These are phyloP conservation scores for Akanthomyces lecanii DNA, from an alignment of 2,329 filamentous ascomycete species.

Conservation along the genomic window DNA sequence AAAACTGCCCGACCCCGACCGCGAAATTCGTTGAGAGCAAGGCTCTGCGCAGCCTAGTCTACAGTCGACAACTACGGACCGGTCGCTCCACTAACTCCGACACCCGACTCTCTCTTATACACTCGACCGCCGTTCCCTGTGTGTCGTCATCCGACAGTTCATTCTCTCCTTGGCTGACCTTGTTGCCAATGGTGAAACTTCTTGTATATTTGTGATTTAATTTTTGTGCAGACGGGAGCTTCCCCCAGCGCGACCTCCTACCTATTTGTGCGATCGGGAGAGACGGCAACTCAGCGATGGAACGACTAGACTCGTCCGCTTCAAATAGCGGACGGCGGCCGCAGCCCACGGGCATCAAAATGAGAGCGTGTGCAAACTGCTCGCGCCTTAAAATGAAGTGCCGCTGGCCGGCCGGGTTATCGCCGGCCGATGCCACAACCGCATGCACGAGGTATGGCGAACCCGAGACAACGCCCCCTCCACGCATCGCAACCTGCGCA, in stretches of 20 bases:
- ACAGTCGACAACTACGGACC: not conserved
- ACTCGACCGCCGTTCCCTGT: not conserved
- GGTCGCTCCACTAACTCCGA: conserved; percentile 5
- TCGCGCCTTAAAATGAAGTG: conserved; percentile 14
- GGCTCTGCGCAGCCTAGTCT: conserved; percentile 2
- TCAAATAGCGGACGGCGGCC: not conserved
- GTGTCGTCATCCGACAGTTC: not conserved
- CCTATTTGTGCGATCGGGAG: not conserved
- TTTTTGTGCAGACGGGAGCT: not conserved
- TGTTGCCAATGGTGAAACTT: not conserved
- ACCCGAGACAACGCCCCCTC: not conserved
- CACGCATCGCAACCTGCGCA: not conserved
- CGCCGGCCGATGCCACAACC: not conserved
- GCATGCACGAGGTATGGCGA: conserved; percentile 8
- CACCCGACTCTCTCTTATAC: not conserved
- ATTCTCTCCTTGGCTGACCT: not conserved
- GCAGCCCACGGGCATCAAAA: conserved; percentile 1
- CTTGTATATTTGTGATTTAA: not conserved
- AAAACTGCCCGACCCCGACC: not conserved
- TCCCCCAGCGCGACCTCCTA: not conserved
- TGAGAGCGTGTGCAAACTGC: conserved; percentile 10
- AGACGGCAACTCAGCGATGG: not conserved
- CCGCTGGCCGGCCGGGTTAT: not conserved
- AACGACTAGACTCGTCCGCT: not conserved
- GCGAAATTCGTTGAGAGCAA: not conserved